Conservation (phyloP, 2,329 filamentous ascomycete species). For the Colletotrichum cordylinicola region DNA sequence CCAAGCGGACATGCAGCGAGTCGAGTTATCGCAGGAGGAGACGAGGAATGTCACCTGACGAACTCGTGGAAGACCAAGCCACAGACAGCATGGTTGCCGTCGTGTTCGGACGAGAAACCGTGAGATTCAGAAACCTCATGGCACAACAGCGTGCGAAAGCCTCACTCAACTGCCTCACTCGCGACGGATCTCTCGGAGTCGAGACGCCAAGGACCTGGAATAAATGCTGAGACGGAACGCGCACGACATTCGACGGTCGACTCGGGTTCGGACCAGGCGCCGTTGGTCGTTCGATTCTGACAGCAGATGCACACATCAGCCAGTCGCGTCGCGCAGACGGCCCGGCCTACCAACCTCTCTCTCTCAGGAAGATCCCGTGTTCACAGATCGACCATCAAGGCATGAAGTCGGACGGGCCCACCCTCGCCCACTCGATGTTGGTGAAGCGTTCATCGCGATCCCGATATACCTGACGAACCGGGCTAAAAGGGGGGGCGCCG, state of each 20-base stretch:
- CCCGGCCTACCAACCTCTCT: not conserved
- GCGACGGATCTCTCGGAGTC: not conserved
- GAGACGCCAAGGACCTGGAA: not conserved
- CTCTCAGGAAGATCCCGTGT: not conserved
- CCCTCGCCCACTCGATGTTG: not conserved
- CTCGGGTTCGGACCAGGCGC: not conserved
- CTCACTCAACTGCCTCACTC: not conserved
- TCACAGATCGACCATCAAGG: not conserved
- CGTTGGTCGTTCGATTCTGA: not conserved
- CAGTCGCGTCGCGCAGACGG: not conserved
- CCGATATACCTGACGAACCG: not conserved
- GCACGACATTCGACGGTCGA: not conserved
- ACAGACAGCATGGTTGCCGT: not conserved
- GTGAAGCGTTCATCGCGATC: conserved; percentile 1
- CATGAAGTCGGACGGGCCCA: not conserved
- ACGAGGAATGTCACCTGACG: not conserved
- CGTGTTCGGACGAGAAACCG: not conserved
- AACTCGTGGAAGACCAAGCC: not conserved
- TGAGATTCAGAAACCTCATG: not conserved
- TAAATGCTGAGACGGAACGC: not conserved
- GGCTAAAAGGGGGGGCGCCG: not conserved
- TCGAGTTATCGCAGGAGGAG: not conserved
- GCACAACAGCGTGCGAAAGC: not conserved
- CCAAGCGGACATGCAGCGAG: not conserved
- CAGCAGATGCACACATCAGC: not conserved